Base-by-base conservation (phyloP, 306 rosid genomes). In the Urtica urens region DNA sequence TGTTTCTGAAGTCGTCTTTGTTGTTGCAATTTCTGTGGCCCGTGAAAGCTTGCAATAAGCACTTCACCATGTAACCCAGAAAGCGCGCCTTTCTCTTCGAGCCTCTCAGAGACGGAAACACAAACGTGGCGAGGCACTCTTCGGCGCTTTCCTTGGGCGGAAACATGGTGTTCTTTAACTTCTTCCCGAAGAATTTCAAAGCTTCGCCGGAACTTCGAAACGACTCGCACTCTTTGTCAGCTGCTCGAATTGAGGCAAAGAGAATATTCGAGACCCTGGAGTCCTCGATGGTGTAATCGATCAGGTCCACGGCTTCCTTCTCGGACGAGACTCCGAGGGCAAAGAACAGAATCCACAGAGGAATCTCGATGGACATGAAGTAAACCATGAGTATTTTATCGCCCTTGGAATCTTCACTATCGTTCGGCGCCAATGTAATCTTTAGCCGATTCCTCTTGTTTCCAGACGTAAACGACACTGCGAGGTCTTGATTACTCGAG, bases 31-130 rank as follows among this genome's bases (percentile, higher is more conserved):
- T 92, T 58, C 94, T 62, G 30, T 72, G 81, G 38, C 93, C 94
- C 41, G 72, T 66, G 26, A 65, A 73, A 14, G 94, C 94, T 55
- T 75, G 66, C n/a, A 92, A 55, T 30, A 92, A 83, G 60, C 86
- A 82, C 65, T 85, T 85, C 51, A 85, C 96, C 99, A 92, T 92
- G 64, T 92, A 82, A 5, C 87, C 96, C 31, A 92, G 76, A 72
- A 75, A 85, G 27, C 81, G 83, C 9, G 81, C 87, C 72, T 79
- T 92, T 46, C 71, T 82, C 52, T 73, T 77, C 30, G 58, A 45
- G 30, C 87, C 78, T 47, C 10, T 73, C 53, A 79, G 50, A 60
- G 49, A 68, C n/a, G 94, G 83, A 69, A 92, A 92, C 43, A 72
- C 44, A 50, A 77, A 79, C 31, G 45, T 41, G 45, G 31, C 40